These are phyloP conservation scores for Aspergillus sclerotioniger DNA, from an alignment of 495 filamentous ascomycete species.

Conservation along the genomic window DNA sequence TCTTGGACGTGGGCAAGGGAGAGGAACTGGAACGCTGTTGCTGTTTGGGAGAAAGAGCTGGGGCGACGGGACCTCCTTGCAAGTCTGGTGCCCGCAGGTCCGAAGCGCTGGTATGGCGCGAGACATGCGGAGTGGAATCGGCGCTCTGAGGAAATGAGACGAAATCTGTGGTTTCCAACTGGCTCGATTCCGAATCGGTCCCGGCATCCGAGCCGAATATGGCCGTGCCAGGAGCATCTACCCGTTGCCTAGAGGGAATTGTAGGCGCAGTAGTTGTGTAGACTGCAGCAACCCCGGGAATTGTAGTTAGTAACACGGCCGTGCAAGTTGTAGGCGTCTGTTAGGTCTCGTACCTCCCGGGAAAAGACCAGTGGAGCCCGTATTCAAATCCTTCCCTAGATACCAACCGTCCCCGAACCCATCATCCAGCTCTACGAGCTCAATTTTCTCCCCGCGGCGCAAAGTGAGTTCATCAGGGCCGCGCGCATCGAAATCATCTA, in stretches of 20 bases:
- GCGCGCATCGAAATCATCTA: conserved; percentile 83
- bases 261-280: conserved; percentile 37
- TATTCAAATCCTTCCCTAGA: conserved; percentile 75
- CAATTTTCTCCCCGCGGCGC: conserved; percentile 81
- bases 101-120: conserved; percentile 42
- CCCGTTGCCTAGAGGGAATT: conserved; percentile 11
- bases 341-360: conserved; percentile 67
- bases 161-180: neutral
- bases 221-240: conserved; percentile 5
- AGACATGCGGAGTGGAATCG: conserved; percentile 49
- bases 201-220: neutral
- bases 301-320: neutral
- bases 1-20: conserved; percentile 39
- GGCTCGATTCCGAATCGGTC: neutral
- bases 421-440: conserved; percentile 91
- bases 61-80: conserved; percentile 21
- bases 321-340: neutral
- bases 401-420: conserved; percentile 99
- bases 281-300: conserved; percentile 17
- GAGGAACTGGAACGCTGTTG: conserved; percentile 43
- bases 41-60: conserved; percentile 20
- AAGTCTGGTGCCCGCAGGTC: conserved; percentile 27
- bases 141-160: conserved; percentile 29
- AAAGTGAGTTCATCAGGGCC: conserved; percentile 91
- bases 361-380: conserved; percentile 78